Percentiles rank a stretch among this genome's conserved stretches.
phyloP scores from a whole-genome alignment of 139 green algal genomes.

The Picocystis salinarum region DNA sequence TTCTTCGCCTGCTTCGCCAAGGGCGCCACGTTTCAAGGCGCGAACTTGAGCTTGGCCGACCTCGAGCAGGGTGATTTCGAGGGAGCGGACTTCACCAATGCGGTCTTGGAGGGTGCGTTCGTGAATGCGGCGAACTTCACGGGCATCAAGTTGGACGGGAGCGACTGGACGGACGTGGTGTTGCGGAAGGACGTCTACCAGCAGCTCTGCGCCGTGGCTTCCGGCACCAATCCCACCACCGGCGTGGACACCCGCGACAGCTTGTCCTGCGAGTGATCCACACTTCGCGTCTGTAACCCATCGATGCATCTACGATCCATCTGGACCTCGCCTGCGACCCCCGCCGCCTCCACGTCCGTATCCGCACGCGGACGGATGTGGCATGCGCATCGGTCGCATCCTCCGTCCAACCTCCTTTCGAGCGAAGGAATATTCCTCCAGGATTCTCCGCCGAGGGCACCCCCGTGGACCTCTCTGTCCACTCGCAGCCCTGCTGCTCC shows the following conservation, averaged over 20 bases:
- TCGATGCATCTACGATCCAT: no score
- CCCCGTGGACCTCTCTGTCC: no score
- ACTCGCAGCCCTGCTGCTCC: no score
- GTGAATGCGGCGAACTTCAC: slow-evolving; percentile 48
- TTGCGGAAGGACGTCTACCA: slow-evolving; percentile 42
- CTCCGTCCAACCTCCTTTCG: no score
- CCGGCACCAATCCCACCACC: slow-evolving; percentile 52
- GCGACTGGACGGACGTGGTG: slow-evolving; percentile 23
- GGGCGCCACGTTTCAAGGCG: slow-evolving; percentile 39
- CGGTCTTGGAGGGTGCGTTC: slow-evolving; percentile 46
- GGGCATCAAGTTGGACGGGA: neutral
- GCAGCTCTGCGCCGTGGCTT: slow-evolving; percentile 47
- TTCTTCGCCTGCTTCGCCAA: slow-evolving; percentile 39
- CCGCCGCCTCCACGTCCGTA: no score
- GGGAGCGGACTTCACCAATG: slow-evolving; percentile 42
- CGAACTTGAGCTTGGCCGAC: slow-evolving; percentile 46
- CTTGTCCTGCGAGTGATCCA: slow-evolving; percentile 33
- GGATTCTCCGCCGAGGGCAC: no score
- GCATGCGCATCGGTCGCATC: no score
- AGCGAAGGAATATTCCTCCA: no score
- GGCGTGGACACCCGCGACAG: slow-evolving; percentile 51
- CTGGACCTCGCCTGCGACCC: no score
- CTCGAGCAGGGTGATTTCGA: slow-evolving; percentile 49
- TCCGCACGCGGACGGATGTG: no score
- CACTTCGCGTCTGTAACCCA: no score